phyloP scores from a whole-genome alignment of 202 grass and related monocot species.

The Panicum hallii region DNA sequence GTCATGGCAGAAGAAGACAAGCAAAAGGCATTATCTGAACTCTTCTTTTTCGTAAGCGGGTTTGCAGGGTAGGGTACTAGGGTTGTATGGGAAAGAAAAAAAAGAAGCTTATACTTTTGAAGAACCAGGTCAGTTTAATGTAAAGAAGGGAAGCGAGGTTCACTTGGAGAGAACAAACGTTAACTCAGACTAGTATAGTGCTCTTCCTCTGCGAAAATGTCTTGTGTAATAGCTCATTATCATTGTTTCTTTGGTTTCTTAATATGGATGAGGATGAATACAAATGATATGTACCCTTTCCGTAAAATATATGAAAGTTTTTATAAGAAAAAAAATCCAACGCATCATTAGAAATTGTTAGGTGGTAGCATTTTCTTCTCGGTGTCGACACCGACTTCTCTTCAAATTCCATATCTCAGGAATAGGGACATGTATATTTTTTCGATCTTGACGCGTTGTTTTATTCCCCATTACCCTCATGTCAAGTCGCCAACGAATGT shows the following conservation, averaged over 20 bases:
- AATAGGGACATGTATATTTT: background rate
- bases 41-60: background rate
- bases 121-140: background rate
- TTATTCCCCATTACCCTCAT: background rate
- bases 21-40: conserved; percentile 11
- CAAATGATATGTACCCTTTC: no score
- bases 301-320: no score
- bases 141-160: no score
- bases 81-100: background rate
- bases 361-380: background rate
- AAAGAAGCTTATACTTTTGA: background rate
- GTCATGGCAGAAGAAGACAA: conserved; percentile 36
- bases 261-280: no score
- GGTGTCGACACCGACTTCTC: background rate
- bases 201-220: no score
- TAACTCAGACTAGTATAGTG: no score
- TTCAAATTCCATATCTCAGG: background rate
- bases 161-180: no score
- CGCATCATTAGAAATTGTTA: no score
- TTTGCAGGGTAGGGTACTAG: background rate
- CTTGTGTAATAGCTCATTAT: no score
- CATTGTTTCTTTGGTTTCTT: no score
- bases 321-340: no score
- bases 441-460: background rate
- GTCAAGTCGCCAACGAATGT: background rate